Evolutionary conservation across 805 yeast genomes (phyloP).

Genomic region (Starmerella etchellsii): DNA sequence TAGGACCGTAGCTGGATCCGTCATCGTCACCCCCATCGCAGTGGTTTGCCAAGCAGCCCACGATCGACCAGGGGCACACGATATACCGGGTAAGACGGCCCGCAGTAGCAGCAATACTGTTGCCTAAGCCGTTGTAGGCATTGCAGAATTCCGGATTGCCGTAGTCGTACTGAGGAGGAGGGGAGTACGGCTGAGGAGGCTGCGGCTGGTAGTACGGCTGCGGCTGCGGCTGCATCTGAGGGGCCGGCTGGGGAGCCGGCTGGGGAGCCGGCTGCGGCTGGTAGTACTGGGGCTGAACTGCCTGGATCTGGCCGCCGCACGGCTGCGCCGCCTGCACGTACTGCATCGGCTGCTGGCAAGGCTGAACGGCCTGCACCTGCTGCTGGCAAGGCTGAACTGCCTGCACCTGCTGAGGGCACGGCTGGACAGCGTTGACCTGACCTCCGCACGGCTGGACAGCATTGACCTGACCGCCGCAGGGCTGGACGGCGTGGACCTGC

Average conservation of each 20-base stretch:
- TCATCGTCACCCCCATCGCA: constrained; percentile 2
- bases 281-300: constrained; percentile 1
- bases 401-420: constrained; percentile 4
- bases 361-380: constrained; percentile 4
- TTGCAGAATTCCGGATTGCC: constrained; percentile 1
- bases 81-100: constrained; percentile 12
- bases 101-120: constrained; percentile 7
- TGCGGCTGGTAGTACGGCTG: constrained; percentile 7
- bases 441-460: constrained; percentile 2
- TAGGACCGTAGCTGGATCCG: background rate
- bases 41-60: constrained; percentile 1
- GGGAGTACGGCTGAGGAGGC: background rate
- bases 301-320: background rate
- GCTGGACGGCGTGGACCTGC: constrained; percentile 4
- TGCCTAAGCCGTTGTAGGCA: constrained; percentile 9
- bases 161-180: background rate
- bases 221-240: no score
- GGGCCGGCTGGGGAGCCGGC: constrained; percentile 7
- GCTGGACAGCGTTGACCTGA: constrained; percentile 9
- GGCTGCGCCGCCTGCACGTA: constrained; percentile 6
- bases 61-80: constrained; percentile 14
- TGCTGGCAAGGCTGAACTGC: constrained; percentile 3
- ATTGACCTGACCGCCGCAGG: constrained; percentile 3
- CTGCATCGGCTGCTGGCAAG: constrained; percentile 5
- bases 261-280: background rate